Evolutionary conservation across 2,329 filamentous ascomycete species (phyloP).

Genomic region (Epichloe gansuensis): DNA sequence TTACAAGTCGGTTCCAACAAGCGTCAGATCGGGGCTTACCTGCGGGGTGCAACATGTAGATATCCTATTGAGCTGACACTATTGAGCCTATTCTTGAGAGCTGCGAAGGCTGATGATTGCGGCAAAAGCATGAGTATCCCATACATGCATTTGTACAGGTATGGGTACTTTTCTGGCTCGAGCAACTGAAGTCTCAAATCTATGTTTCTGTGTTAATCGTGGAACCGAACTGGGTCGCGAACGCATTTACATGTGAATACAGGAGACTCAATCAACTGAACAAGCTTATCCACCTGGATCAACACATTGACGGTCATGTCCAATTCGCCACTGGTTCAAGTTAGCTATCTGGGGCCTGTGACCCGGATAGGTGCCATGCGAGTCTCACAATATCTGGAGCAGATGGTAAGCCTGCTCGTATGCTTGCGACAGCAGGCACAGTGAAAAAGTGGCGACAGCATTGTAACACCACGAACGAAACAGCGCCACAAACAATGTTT

Average conservation of each 20-base stretch:
- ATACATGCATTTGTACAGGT: slow-evolving; percentile 95
- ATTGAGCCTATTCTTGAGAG: slow-evolving; percentile 90
- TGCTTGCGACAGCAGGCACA: slow-evolving; percentile 89
- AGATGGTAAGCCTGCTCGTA: slow-evolving; percentile 97
- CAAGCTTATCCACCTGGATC: slow-evolving; percentile 97
- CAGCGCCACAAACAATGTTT: slow-evolving; percentile 85
- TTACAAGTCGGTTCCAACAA: background rate
- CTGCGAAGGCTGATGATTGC: slow-evolving; percentile 92
- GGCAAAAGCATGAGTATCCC: slow-evolving; percentile 96
- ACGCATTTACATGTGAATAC: slow-evolving; percentile 78
- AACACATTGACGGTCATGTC: slow-evolving; percentile 99
- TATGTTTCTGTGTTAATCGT: slow-evolving; percentile 21
- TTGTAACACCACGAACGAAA: slow-evolving; percentile 99
- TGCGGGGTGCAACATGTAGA: slow-evolving; percentile 67
- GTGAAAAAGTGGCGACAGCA: slow-evolving; percentile 90
- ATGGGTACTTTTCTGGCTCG: slow-evolving; percentile 88
- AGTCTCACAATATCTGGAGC: slow-evolving; percentile 76
- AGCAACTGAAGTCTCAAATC: slow-evolving; percentile 89
- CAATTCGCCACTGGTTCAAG: slow-evolving; percentile 62
- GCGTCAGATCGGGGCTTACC: slow-evolving; percentile 43
- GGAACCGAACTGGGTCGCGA: background rate
- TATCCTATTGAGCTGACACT: slow-evolving; percentile 96
- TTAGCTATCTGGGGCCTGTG: slow-evolving; percentile 4
- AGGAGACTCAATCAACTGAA: slow-evolving; percentile 90
- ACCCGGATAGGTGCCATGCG: background rate